A percentile compares a stretch with the other conserved stretches of the same genome.
phyloP scores from a whole-genome alignment of 495 filamentous ascomycete species.

The Neurospora intermedia region DNA sequence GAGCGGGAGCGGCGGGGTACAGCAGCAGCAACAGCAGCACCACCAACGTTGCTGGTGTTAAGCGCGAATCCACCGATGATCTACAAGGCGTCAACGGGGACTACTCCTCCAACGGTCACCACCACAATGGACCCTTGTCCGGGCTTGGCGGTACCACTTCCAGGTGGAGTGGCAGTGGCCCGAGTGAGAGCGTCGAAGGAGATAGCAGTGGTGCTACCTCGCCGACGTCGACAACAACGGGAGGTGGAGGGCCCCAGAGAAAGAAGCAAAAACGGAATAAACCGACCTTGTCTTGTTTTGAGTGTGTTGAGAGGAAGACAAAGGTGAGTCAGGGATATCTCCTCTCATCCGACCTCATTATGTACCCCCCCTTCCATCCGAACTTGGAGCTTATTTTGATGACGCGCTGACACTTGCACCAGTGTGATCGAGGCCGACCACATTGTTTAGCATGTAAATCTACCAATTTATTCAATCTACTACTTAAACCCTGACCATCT shows the following conservation, averaged over 20 bases:
- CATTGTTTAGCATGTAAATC: conserved; percentile 56
- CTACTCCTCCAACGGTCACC: not conserved
- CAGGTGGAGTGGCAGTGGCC: not conserved
- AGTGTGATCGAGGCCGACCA: conserved; percentile 49
- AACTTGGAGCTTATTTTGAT: not conserved
- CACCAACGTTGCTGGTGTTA: conserved; percentile 4
- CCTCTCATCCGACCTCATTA: not conserved
- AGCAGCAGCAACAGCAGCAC: not conserved
- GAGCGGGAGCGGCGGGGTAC: not conserved
- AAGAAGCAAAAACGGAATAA: conserved; percentile 70
- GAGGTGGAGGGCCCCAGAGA: conserved; percentile 24
- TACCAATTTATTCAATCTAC: not conserved
- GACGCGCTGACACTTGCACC: conserved; percentile 7
- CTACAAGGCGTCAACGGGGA: not conserved
- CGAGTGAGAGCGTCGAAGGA: conserved; percentile 4
- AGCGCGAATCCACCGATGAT: not conserved
- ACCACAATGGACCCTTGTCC: not conserved
- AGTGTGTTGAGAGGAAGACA: conserved; percentile 62
- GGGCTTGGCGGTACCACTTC: conserved; percentile 7
- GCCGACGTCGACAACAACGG: conserved; percentile 14
- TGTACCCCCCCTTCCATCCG: too few relatives aligned
- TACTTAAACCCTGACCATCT: not conserved
- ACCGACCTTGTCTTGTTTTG: conserved; percentile 59
- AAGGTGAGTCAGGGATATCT: conserved; percentile 36
- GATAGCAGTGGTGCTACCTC: conserved; percentile 22